phyloP scores from a whole-genome alignment of 495 filamentous ascomycete species.

The Lineolata rhizophorae region DNA sequence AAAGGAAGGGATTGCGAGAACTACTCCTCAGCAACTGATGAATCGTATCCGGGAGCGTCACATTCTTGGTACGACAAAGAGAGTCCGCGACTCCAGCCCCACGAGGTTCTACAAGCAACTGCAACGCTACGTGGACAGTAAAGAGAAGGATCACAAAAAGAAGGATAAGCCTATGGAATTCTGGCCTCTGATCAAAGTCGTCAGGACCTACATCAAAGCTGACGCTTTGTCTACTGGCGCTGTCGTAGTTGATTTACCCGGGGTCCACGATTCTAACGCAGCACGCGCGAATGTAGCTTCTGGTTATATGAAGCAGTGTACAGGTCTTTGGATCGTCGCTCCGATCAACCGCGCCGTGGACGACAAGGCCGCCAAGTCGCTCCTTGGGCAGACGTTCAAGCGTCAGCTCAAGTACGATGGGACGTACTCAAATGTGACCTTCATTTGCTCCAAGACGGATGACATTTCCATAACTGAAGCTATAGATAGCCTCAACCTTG shows the following conservation, averaged over 20 bases:
- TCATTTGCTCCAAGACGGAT: conserved; percentile 51
- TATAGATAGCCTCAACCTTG: conserved; percentile 22
- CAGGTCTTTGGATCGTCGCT: conserved; percentile 35
- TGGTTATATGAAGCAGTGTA: conserved; percentile 35
- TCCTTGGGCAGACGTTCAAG: conserved; percentile 39
- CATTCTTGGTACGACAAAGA: conserved; percentile 26
- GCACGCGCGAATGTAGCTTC: conserved; percentile 37
- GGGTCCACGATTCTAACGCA: conserved; percentile 40
- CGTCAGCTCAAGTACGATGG: conserved; percentile 45
- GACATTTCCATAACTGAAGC: conserved; percentile 34
- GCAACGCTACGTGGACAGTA: conserved; percentile 29
- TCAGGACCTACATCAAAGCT: conserved; percentile 35
- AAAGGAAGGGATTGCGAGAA: conserved; percentile 24
- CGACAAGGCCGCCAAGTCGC: conserved; percentile 36
- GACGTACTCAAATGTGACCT: conserved; percentile 23
- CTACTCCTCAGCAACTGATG: conserved; percentile 20
- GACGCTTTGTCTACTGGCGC: conserved; percentile 34
- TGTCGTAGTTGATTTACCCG: conserved; percentile 45
- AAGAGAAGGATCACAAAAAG: conserved; percentile 22
- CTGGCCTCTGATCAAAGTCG: conserved; percentile 48
- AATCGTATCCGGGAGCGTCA: conserved; percentile 17
- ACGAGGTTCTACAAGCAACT: conserved; percentile 23
- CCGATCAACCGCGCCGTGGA: conserved; percentile 44
- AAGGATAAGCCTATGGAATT: conserved; percentile 24
- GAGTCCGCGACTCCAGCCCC: conserved; percentile 19